These are phyloP conservation scores for Thielaviopsis musarum DNA, from an alignment of 2,329 filamentous ascomycete genomes.

Conservation along the genomic window DNA sequence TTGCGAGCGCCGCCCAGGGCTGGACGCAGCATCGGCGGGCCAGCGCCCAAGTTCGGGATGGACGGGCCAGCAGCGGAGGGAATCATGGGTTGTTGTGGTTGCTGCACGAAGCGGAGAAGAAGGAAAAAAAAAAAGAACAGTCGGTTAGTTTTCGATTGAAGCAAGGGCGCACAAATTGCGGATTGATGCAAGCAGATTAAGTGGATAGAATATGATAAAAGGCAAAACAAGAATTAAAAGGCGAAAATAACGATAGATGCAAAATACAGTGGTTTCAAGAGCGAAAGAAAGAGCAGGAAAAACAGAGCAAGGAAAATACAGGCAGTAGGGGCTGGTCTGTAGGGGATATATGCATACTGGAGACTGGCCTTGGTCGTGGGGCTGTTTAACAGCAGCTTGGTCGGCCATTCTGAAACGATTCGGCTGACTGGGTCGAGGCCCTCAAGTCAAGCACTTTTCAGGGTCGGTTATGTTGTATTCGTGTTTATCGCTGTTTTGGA, in stretches of 20 bases:
- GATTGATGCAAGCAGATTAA: too few species aligned
- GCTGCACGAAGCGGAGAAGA: background rate
- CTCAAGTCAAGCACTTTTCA: background rate
- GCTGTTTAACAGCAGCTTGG: slow-evolving; percentile 14
- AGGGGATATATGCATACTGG: background rate
- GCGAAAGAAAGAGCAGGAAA: background rate
- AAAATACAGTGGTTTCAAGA: too few species aligned
- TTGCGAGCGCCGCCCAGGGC: slow-evolving; percentile 57
- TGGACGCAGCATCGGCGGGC: slow-evolving; percentile 66
- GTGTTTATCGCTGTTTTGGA: background rate
- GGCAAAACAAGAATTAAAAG: too few species aligned
- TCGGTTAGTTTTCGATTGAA: too few species aligned
- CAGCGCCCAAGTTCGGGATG: slow-evolving; percentile 50
- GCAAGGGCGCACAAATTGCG: too few species aligned
- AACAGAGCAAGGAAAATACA: background rate
- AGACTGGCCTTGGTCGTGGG: background rate
- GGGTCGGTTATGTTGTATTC: background rate
- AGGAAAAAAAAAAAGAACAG: background rate
- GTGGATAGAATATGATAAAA: too few species aligned
- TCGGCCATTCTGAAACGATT: slow-evolving; percentile 16
- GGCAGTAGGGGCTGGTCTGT: background rate
- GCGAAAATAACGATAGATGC: too few species aligned
- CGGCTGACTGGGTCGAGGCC: slow-evolving; percentile 11
- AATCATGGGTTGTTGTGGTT: slow-evolving; percentile 13
- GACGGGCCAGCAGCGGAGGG: slow-evolving; percentile 16